Percentiles rank a stretch among this genome's conserved stretches.
Conservation (phyloP, 257 asterid species). For the Ballota nigra region DNA sequence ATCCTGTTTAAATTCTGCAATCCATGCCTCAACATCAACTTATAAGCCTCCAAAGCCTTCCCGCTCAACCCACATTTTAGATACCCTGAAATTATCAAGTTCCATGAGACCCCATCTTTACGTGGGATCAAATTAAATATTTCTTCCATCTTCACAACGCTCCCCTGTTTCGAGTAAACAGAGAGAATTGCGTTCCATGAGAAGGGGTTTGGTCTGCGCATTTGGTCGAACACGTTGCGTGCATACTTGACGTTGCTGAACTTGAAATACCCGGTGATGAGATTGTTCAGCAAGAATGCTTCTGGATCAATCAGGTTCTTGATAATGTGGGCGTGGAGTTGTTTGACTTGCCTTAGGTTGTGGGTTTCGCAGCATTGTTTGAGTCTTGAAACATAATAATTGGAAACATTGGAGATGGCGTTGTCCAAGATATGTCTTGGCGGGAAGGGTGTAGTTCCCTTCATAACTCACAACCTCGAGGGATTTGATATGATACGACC, state of each 20-base stretch:
- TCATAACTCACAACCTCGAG: not conserved
- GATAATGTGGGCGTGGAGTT: conserved; percentile 66
- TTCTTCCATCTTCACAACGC: conserved; percentile 48
- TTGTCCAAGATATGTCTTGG: conserved; percentile 25
- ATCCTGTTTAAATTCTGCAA: conserved; percentile 60
- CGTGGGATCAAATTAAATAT: conserved; percentile 52
- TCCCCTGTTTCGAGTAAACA: conserved; percentile 62
- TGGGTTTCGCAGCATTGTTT: conserved; percentile 64
- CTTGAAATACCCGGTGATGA: conserved; percentile 44
- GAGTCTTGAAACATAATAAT: conserved; percentile 54
- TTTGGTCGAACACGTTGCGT: conserved; percentile 68
- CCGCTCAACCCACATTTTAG: conserved; percentile 40
- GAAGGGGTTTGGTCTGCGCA: conserved; percentile 55
- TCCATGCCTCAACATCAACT: conserved; percentile 61
- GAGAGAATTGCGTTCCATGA: conserved; percentile 87
- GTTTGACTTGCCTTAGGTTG: conserved; percentile 46
- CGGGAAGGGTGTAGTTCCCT: conserved; percentile 24
- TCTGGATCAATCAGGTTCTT: conserved; percentile 52
- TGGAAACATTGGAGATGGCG: conserved; percentile 54
- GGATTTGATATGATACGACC: no score
- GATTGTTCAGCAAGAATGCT: conserved; percentile 70
- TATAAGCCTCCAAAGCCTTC: conserved; percentile 67
- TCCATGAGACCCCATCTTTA: conserved; percentile 91
- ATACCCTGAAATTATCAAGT: conserved; percentile 79
- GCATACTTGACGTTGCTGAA: conserved; percentile 42